Evolutionary conservation across 2,329 filamentous ascomycete species (phyloP).

Genomic region (Pseudogymnoascus sp.): DNA sequence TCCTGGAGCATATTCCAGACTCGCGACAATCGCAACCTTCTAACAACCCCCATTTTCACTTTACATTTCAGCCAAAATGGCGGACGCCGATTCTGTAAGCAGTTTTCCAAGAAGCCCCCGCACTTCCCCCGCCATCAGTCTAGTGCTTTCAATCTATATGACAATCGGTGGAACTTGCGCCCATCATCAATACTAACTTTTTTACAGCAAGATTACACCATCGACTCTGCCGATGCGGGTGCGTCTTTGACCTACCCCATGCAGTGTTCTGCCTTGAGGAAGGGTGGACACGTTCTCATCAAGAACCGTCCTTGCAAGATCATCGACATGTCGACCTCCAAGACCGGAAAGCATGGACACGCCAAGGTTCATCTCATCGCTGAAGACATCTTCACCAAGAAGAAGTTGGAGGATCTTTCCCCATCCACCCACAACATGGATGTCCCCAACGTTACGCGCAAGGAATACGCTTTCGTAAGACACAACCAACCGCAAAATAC

Average conservation of each 20-base stretch:
- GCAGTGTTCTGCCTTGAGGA: constrained; percentile 99
- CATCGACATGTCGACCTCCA: constrained; percentile 99
- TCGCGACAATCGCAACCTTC: neutral
- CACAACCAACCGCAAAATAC: neutral
- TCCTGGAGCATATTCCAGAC: constrained; percentile 11
- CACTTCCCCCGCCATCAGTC: constrained; percentile 26
- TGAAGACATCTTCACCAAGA: constrained; percentile 98
- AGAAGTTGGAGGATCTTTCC: constrained; percentile 99
- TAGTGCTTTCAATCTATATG: constrained; percentile 19
- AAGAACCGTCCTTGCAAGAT: constrained; percentile 99
- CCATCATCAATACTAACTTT: constrained; percentile 7
- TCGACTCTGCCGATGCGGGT: constrained; percentile 93
- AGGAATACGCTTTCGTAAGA: constrained; percentile 92
- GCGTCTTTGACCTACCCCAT: constrained; percentile 91
- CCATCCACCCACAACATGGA: constrained; percentile 98
- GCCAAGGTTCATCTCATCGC: constrained; percentile 99
- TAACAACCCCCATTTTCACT: constrained; percentile 22
- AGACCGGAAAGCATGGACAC: constrained; percentile 99
- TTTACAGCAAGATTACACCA: constrained; percentile 47
- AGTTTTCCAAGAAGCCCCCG: constrained; percentile 21
- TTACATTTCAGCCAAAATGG: constrained; percentile 46
- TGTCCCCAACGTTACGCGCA: constrained; percentile 85
- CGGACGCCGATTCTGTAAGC: constrained; percentile 57
- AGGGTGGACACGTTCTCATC: constrained; percentile 98
- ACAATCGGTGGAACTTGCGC: neutral